Base-by-base conservation (phyloP, 352 stramenopile species). In the Phytophthora uliginosa region DNA sequence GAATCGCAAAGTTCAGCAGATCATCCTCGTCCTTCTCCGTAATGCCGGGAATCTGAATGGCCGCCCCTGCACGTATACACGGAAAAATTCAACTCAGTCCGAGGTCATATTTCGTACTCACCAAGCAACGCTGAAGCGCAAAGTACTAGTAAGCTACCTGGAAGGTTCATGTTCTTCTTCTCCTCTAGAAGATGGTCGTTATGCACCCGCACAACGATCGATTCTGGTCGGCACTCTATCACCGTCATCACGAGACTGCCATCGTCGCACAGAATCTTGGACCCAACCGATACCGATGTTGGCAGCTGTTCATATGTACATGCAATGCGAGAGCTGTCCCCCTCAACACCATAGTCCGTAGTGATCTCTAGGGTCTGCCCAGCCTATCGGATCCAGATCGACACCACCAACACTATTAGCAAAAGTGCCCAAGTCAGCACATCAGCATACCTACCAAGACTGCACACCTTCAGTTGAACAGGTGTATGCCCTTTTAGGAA, bases 121-220 rank as follows among this genome's bases (percentile, higher is more conserved):
- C 34, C 22, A 38, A 51, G 12, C 28, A 42, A 47, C 62, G n/a
- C 22, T 64, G 26, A 51, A 62, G 26, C 18, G 40, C 51, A 59
- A 4, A 42, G 36, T 42, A 31, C 28, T 26, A 60, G 22, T 20
- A 68, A 52, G 28, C 20, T 77, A 78, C 96, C 97, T 26, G 97
- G 97, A 0, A 99, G 75, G 65, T 99, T 99, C 88, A 99, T 99
- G 82, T 99, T 99, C 79, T 99, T 99, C 62, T 96, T 92, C 75
- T 99, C 95, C 66, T 98, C 97, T 5, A 99, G 79, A 13, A 93
- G 54, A 62, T 97, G 91, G 61, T 91, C 91, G 70, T 98, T 97
- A n/a, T 88, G 80, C 4, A 97, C 89, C 3, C 68, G 74, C 7
- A 92, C 88, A 66, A 91, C 77, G n/a, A 97, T 91, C 13, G 84